Percentiles rank a stretch among this genome's conserved stretches.
Conservation (phyloP, 768 basidiomycete species). For the Pleurotus cornucopiae region DNA sequence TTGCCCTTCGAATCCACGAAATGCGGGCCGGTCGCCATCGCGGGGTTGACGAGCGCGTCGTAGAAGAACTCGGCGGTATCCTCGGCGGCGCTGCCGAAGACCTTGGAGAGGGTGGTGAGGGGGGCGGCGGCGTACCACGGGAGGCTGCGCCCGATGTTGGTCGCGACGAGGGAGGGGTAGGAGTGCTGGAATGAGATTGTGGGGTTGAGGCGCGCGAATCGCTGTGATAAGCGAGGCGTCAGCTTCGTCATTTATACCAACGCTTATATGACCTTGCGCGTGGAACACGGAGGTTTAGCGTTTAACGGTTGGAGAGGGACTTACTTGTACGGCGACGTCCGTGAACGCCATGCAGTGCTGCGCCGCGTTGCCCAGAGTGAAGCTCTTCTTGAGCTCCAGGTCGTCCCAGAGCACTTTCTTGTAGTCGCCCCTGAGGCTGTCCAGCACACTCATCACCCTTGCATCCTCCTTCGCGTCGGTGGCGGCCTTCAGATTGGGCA, state of each 20-base stretch:
- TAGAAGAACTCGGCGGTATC: conserved; percentile 35
- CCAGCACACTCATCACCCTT: conserved; percentile 42
- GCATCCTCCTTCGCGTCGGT: conserved; percentile 43
- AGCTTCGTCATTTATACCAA: too few species aligned
- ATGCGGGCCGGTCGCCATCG: conserved; percentile 3
- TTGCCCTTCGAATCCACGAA: conserved; percentile 6
- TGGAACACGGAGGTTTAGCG: too few species aligned
- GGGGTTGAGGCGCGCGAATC: conserved; percentile 26
- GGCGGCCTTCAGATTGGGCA: conserved; percentile 40
- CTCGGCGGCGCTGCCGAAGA: conserved; percentile 19
- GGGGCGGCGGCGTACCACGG: conserved; percentile 21
- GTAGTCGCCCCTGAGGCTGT: conserved; percentile 26
- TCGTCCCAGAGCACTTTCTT: conserved; percentile 40
- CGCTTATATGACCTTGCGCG: too few species aligned
- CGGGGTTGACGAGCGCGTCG: conserved; percentile 21
- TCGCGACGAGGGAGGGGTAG: conserved; percentile 29
- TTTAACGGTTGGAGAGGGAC: neutral
- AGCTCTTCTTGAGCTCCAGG: conserved; percentile 47
- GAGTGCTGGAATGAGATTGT: conserved; percentile 31
- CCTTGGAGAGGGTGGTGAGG: conserved; percentile 16
- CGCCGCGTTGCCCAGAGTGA: conserved; percentile 28
- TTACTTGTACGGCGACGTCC: conserved; percentile 53
- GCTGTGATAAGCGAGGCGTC: conserved; percentile 9
- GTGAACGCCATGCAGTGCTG: conserved; percentile 39
- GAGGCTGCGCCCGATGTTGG: conserved; percentile 16